A percentile compares a stretch with the other conserved stretches of the same genome.
phyloP scores from a whole-genome alignment of 345 rosid species.

The Chamaenerion angustifolium region DNA sequence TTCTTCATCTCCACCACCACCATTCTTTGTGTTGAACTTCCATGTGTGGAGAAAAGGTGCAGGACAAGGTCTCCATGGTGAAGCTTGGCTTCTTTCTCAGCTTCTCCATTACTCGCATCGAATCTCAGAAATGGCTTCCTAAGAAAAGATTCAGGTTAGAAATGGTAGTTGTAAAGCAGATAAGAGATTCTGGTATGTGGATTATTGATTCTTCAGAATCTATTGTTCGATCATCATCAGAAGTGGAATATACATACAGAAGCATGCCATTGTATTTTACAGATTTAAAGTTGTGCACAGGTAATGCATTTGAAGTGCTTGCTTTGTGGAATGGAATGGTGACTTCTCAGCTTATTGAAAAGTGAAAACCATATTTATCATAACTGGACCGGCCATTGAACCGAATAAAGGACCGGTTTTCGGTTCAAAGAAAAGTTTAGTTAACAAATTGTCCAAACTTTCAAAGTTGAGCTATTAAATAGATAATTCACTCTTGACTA shows the following conservation, averaged over 20 bases:
- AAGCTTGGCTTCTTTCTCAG: conserved; percentile 36
- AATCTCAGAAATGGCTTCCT: conserved; percentile 60
- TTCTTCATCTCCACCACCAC: conserved; percentile 11
- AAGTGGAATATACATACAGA: neutral
- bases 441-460: too few relatives aligned
- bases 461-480: too few relatives aligned
- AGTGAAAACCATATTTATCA: too few relatives aligned
- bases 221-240: conserved; percentile 16
- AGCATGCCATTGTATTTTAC: neutral
- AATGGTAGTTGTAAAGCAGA: neutral
- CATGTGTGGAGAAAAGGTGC: conserved; percentile 28
- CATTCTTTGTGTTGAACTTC: conserved; percentile 14
- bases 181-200: conserved; percentile 24
- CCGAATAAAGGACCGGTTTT: too few relatives aligned
- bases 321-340: conserved; percentile 9
- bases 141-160: conserved; percentile 2
- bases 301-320: conserved; percentile 6
- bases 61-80: conserved; percentile 25
- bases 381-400: too few relatives aligned
- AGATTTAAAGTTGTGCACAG: neutral
- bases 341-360: conserved; percentile 33
- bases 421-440: too few relatives aligned
- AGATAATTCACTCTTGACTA: too few relatives aligned
- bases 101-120: conserved; percentile 67
- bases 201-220: conserved; percentile 25